phyloP scores from a whole-genome alignment of 169 alveolate species.

The Plasmodium berghei region DNA sequence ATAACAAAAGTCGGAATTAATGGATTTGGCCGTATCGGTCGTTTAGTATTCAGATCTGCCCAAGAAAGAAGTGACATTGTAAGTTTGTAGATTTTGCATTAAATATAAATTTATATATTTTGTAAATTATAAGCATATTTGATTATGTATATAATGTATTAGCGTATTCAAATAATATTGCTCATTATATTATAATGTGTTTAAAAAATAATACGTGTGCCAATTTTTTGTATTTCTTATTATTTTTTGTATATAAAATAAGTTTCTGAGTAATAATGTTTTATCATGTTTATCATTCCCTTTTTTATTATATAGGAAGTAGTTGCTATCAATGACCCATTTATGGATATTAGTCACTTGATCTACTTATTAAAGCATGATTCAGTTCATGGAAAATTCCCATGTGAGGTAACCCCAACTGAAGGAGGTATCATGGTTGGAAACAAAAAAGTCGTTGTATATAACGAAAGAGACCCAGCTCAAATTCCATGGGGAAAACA shows the following conservation, averaged over 20 bases:
- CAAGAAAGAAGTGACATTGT: conserved; percentile 85
- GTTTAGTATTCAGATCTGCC: conserved; percentile 97
- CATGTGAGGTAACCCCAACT: conserved; percentile 86
- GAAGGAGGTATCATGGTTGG: conserved; percentile 89
- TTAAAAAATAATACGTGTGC: too few relatives aligned
- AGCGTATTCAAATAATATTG: too few relatives aligned
- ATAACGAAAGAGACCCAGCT: conserved; percentile 95
- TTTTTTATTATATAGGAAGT: conserved; percentile 81
- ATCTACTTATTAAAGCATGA: conserved; percentile 96
- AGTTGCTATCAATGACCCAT: conserved; percentile 98
- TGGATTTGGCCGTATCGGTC: conserved; percentile 99
- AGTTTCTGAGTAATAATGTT: background rate
- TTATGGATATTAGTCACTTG: conserved; percentile 96
- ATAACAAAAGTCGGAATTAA: conserved; percentile 96
- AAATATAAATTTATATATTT: too few relatives aligned
- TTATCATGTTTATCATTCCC: too few relatives aligned
- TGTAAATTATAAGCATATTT: background rate
- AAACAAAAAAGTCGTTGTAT: conserved; percentile 88
- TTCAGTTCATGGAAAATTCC: conserved; percentile 96
- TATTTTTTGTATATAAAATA: background rate
- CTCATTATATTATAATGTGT: too few relatives aligned
- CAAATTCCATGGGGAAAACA: conserved; percentile 97
- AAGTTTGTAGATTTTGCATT: conserved; percentile 18
- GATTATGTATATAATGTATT: background rate
- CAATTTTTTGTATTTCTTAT: background rate